Base-by-base conservation (phyloP, 106 monocot genomes). In the Phalaenopsis aphrodite region DNA sequence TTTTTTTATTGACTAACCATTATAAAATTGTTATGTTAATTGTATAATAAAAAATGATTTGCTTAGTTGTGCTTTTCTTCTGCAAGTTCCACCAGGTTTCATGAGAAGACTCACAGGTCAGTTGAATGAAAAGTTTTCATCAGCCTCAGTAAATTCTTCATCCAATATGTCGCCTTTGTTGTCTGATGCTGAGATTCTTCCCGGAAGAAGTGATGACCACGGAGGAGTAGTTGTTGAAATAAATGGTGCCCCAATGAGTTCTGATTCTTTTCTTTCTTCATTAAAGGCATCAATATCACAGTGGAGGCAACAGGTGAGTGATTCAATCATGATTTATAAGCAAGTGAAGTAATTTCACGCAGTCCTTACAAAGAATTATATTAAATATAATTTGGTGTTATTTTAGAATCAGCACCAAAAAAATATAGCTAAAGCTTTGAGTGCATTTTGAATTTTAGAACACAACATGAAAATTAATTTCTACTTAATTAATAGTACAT, bases 151-250 rank as follows among this genome's bases (percentile, higher is more conserved):
- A 42, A 88, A 81, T 49, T 45, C 74, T 46, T 81, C 90, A 42
- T 72, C 87, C n/a, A 77, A 76, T 38, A 49, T 67, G 46, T 61
- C 82, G 15, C 18, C 82, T 7, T 16, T 30, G 37, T 67, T 81
- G 56, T 42, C 55, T 56, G 90, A 84, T 73, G 74, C 43, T 74
- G 74, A 74, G 19, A 43, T 74, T 74, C n/a, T 74, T 19, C 23
- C 72, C 55, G 88, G 85, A 47, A 73, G 81, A n/a, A 56, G 91
- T 78, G 95, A 93, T 83, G 78, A 86, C 11, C 86, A 95, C 83
- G 87, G 88, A 76, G 95, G 95, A 56, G 86, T 95, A 39, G 86
- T 93, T 75, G 82, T 95, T 57, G 93, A 95, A 82, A 79, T 93
- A 78, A 85, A 83, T 45, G 74, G 74, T 43, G 42, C n/a, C 4